These are phyloP conservation scores for Myochromella boudieri DNA, from an alignment of 768 basidiomycete genomes.

Conservation along the genomic window DNA sequence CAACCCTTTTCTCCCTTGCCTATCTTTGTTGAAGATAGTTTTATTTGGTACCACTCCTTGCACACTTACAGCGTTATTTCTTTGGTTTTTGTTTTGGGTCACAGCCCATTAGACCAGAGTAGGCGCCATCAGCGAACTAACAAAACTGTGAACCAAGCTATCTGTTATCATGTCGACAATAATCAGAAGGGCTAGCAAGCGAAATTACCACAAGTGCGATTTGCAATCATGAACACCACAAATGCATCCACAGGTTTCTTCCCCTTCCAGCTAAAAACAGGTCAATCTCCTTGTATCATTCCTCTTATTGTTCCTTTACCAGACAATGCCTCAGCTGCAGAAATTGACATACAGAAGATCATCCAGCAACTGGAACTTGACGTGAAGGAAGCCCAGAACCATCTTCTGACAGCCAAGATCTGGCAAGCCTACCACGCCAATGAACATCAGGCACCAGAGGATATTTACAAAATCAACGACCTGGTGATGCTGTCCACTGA, in stretches of 20 bases:
- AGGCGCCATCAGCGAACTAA: conserved; percentile 33
- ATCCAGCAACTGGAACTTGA: conserved; percentile 8
- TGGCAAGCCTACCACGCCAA: conserved; percentile 32
- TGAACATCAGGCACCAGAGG: conserved; percentile 19
- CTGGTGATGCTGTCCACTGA: conserved; percentile 34
- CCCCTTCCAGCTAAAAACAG: conserved; percentile 30
- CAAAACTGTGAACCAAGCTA: conserved; percentile 30
- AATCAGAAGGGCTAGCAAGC: too few relatives aligned
- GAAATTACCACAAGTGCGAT: conserved; percentile 25
- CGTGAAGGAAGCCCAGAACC: conserved; percentile 30
- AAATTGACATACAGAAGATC: background rate
- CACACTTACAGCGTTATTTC: too few relatives aligned
- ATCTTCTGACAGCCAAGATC: conserved; percentile 24
- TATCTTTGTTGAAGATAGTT: too few relatives aligned
- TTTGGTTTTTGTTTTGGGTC: too few relatives aligned
- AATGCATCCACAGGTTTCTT: conserved; percentile 32
- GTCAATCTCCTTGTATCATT: conserved; percentile 23
- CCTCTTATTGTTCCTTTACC: conserved; percentile 19
- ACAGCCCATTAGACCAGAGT: too few relatives aligned
- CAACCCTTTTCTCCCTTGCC: too few relatives aligned
- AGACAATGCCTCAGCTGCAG: background rate
- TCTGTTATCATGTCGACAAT: too few relatives aligned
- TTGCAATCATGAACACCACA: conserved; percentile 32
- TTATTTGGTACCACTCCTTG: too few relatives aligned
- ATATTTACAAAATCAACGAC: conserved; percentile 29